These are phyloP conservation scores for Gossypium schwendimanii DNA, from an alignment of 441 rosid genomes.

Conservation along the genomic window DNA sequence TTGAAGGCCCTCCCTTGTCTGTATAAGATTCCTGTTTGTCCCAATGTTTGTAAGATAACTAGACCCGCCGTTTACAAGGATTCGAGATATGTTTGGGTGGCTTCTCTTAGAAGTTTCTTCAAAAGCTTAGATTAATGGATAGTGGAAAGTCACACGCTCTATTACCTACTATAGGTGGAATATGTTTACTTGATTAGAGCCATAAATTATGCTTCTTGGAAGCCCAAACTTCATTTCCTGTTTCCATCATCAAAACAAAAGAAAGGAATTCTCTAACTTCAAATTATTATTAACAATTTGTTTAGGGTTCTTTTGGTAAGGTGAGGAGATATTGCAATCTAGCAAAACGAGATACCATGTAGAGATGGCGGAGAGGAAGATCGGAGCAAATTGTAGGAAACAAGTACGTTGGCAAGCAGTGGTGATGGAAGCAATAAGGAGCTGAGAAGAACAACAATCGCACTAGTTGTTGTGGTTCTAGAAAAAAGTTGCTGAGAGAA, in stretches of 20 bases:
- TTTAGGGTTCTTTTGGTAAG: neutral
- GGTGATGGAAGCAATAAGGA: too few relatives aligned
- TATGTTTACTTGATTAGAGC: slow-evolving; percentile 4
- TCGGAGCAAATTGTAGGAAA: too few relatives aligned
- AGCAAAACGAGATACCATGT: too few relatives aligned
- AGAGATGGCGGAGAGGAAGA: too few relatives aligned
- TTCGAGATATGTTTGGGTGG: slow-evolving; percentile 25
- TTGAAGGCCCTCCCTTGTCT: slow-evolving; percentile 22
- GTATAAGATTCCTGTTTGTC: slow-evolving; percentile 17
- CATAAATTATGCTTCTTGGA: neutral
- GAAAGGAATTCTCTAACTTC: neutral
- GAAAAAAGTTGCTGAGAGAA: too few relatives aligned
- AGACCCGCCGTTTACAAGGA: slow-evolving; percentile 13
- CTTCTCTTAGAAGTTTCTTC: slow-evolving; percentile 13
- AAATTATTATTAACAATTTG: too few relatives aligned
- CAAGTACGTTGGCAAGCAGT: too few relatives aligned
- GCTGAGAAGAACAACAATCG: too few relatives aligned
- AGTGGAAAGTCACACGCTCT: neutral
- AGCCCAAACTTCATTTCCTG: neutral
- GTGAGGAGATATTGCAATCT: too few relatives aligned
- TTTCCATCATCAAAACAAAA: neutral
- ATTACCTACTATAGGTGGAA: neutral
- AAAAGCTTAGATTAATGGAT: neutral
- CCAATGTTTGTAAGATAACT: slow-evolving; percentile 12
- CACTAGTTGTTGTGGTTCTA: too few relatives aligned